phyloP scores from a whole-genome alignment of 2,329 filamentous ascomycete genomes.

The Colletotrichum endophyticum region DNA sequence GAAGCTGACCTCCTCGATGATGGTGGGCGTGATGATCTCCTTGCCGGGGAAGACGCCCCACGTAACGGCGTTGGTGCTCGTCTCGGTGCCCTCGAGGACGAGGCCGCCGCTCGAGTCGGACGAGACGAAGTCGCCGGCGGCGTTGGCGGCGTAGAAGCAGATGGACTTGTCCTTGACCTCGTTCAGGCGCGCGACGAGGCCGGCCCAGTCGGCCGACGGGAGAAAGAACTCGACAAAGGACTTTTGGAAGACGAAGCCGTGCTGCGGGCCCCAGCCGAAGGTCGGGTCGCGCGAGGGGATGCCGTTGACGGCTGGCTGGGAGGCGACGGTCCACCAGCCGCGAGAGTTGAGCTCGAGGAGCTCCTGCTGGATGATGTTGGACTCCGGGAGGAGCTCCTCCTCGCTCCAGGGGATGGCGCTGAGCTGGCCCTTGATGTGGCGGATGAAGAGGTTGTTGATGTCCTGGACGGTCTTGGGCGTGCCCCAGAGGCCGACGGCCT shows the following conservation, averaged over 20 bases:
- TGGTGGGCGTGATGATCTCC: constrained; percentile 95
- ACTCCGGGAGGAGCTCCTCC: constrained; percentile 84
- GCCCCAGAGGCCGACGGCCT: constrained; percentile 87
- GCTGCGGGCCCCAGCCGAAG: constrained; percentile 92
- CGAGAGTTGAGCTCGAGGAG: constrained; percentile 77
- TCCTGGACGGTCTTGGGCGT: constrained; percentile 73
- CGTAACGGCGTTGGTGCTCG: constrained; percentile 88
- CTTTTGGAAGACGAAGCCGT: constrained; percentile 98
- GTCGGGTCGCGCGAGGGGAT: constrained; percentile 75
- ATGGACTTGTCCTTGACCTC: constrained; percentile 67
- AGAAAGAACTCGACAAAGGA: constrained; percentile 98
- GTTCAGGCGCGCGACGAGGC: constrained; percentile 59
- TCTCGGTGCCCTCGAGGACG: constrained; percentile 35
- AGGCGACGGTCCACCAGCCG: constrained; percentile 97
- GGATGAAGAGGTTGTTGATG: constrained; percentile 80
- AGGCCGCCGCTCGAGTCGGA: constrained; percentile 57
- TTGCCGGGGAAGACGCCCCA: constrained; percentile 97
- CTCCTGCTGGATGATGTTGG: constrained; percentile 76
- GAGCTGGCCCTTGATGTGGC: constrained; percentile 80
- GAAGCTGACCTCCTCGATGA: constrained; percentile 95
- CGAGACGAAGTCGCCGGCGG: constrained; percentile 76
- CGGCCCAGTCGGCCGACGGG: constrained; percentile 72
- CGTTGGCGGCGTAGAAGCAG: constrained; percentile 88
- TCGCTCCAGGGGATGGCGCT: constrained; percentile 92
- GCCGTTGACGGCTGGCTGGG: constrained; percentile 92